Evolutionary conservation across 2,329 filamentous ascomycete genomes (phyloP).

Genomic region (Penicillium hordei): DNA sequence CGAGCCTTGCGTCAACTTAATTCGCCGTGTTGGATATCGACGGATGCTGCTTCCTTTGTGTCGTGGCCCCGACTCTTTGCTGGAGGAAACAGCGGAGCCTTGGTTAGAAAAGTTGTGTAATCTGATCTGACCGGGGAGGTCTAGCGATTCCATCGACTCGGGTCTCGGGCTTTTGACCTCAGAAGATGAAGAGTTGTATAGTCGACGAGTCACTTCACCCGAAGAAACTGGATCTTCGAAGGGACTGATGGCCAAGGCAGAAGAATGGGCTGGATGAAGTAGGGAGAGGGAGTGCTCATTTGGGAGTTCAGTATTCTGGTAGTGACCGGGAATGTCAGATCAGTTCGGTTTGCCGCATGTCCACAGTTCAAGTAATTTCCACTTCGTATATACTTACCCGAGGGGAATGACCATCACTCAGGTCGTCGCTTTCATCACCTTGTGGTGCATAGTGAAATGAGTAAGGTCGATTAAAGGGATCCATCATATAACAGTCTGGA

Average conservation of each 20-base stretch:
- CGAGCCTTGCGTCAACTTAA: slow-evolving; percentile 16
- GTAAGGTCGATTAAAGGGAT: not conserved
- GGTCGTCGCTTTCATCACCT: not conserved
- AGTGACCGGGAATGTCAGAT: not conserved
- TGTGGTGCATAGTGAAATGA: not conserved
- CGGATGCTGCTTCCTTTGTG: slow-evolving; percentile 8
- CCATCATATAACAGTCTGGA: not conserved
- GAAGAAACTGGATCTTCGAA: not conserved
- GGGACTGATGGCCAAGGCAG: not conserved
- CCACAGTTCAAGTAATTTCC: slow-evolving; percentile 2
- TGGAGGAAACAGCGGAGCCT: slow-evolving; percentile 7
- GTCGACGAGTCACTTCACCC: not conserved
- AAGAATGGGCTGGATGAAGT: not conserved
- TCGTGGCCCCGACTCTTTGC: not conserved
- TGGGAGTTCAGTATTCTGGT: not conserved
- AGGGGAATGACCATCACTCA: not conserved
- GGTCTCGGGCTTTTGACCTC: not conserved
- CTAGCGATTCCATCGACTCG: slow-evolving; percentile 1
- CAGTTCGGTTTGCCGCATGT: slow-evolving; percentile 9
- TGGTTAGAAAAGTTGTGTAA: slow-evolving; percentile 4
- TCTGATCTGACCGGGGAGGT: slow-evolving; percentile 6
- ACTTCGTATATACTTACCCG: slow-evolving; percentile 3
- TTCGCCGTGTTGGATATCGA: slow-evolving; percentile 17
- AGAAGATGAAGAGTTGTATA: not conserved
- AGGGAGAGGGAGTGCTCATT: not conserved